Evolutionary conservation across 371 early-diverging fungal genomes (phyloP), one percentile per base, ranked within the genome.

Genomic region (Rhizomucor miehei): DNA sequence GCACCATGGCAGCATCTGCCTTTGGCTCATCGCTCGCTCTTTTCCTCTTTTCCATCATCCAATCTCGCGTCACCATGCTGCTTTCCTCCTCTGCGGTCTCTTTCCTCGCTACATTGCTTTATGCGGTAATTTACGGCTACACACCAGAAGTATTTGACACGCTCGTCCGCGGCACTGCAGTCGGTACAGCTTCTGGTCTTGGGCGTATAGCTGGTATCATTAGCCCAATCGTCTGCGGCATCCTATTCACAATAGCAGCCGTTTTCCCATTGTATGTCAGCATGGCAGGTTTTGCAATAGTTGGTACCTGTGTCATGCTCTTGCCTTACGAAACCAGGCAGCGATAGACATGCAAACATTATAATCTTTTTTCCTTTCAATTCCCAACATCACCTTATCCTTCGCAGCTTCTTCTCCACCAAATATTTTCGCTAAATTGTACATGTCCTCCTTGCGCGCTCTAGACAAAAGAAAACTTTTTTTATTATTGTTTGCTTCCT

Each of bases 71-170:
- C 11, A 77, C 81, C 3, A 87, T 87, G 67, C 71, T 87, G 1
- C 50, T 80, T 8, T 84, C 85, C 14, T 84, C 86, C 1, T 87
- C 90, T 0, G 62, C 82, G 1, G 82, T 89, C 16, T 82, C 83
- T 0, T 82, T 92, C 19, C 68, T 90, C 20, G 85, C 84, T 37
- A 91, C 91, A 1, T 57, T 90, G 17, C 80, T 90, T 61, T 94
- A 91, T 65, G 94, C 92, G 2, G 88, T 88, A 23, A 81, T 88
- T 5, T 93, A 93, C 60, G 85, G 88, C 0, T 94, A 92, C 53
- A 92, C 94, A n/a, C 92, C 94, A 0, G 94, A 94, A 55, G 91
- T 90, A 19, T 94, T 94, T 62, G 82, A 82, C 17, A 80, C 91
- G 0, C 70, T 77, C 10, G 77, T 88, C 12, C 80, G 94, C 8